Evolutionary conservation across 1,284 basidiomycete species (phyloP).

Genomic region (Macrocystidia cucumis): DNA sequence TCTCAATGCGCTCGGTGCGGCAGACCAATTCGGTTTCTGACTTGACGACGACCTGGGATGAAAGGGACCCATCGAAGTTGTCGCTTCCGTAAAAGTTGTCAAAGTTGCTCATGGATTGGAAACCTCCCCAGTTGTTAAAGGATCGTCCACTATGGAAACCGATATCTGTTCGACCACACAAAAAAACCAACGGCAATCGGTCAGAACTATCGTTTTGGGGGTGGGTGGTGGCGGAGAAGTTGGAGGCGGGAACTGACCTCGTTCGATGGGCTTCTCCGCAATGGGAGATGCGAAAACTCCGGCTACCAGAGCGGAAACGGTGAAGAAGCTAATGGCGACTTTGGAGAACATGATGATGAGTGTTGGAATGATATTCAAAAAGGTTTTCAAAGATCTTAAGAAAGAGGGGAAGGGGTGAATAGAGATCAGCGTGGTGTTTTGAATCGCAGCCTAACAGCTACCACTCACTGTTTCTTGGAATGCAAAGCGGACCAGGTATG

Average conservation of each 20-base stretch:
- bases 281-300: conserved; percentile 16
- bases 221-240: background rate
- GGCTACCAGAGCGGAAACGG: conserved; percentile 18
- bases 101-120: conserved; percentile 24
- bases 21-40: conserved; percentile 25
- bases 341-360: conserved; percentile 27
- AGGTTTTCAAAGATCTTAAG: conserved; percentile 14
- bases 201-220: conserved; percentile 5
- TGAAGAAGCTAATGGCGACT: conserved; percentile 17
- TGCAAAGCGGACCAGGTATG: conserved; percentile 17
- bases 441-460: conserved; percentile 5
- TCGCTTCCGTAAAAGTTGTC: conserved; percentile 30
- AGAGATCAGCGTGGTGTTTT: conserved; percentile 1
- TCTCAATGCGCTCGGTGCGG: conserved; percentile 21
- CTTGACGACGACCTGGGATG: conserved; percentile 21
- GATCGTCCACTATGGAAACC: no score
- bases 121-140: conserved; percentile 28
- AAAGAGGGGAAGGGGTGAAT: conserved; percentile 2
- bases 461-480: conserved; percentile 19
- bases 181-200: conserved; percentile 12
- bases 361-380: no score
- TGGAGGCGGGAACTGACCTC: conserved; percentile 11
- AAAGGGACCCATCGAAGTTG: conserved; percentile 27
- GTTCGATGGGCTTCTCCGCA: conserved; percentile 10
- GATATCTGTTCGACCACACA: no score